Percentiles rank a stretch among this genome's conserved stretches.
These are phyloP conservation scores for Phaeosphaeria sp. DNA, from an alignment of 2,329 filamentous ascomycete species.

Conservation along the genomic window DNA sequence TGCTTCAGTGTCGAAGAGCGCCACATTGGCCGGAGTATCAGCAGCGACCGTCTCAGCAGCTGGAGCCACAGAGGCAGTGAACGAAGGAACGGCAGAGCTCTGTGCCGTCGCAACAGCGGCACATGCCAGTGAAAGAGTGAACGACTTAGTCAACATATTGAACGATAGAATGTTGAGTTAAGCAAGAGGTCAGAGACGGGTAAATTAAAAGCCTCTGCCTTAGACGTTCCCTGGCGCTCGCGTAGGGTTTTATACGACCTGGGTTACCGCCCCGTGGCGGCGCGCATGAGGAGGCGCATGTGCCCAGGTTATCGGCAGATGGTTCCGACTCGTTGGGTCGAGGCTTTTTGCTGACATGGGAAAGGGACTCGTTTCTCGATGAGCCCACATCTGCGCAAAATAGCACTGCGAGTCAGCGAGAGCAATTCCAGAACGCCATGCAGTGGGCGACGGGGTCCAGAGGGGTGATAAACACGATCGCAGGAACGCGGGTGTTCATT, in stretches of 20 bases:
- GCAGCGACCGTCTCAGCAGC: constrained; percentile 32
- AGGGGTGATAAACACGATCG: constrained; percentile 1
- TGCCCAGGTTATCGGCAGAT: constrained; percentile 4
- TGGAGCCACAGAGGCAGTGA: constrained; percentile 26
- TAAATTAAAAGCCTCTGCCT: constrained; percentile 1
- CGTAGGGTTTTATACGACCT: constrained; percentile 9
- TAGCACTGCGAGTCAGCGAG: constrained; percentile 3
- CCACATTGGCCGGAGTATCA: constrained; percentile 27
- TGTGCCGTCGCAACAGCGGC: constrained; percentile 24
- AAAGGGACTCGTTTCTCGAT: not conserved
- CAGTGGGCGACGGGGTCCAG: not conserved
- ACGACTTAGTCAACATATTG: constrained; percentile 24
- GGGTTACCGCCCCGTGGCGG: not conserved
- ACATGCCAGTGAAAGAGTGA: constrained; percentile 20
- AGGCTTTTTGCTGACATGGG: constrained; percentile 1
- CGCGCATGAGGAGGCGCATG: constrained; percentile 9
- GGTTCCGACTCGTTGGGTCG: constrained; percentile 5
- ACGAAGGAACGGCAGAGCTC: constrained; percentile 16
- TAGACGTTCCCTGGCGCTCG: constrained; percentile 8
- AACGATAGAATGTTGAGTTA: not conserved
- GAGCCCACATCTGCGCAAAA: not conserved
- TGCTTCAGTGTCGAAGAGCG: constrained; percentile 27
- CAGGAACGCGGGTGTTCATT: not conserved
- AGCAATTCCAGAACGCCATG: constrained; percentile 5
- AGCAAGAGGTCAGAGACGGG: constrained; percentile 2